These are phyloP conservation scores for Globisporangium spiculum DNA, from an alignment of 352 stramenopile genomes.

Conservation along the genomic window DNA sequence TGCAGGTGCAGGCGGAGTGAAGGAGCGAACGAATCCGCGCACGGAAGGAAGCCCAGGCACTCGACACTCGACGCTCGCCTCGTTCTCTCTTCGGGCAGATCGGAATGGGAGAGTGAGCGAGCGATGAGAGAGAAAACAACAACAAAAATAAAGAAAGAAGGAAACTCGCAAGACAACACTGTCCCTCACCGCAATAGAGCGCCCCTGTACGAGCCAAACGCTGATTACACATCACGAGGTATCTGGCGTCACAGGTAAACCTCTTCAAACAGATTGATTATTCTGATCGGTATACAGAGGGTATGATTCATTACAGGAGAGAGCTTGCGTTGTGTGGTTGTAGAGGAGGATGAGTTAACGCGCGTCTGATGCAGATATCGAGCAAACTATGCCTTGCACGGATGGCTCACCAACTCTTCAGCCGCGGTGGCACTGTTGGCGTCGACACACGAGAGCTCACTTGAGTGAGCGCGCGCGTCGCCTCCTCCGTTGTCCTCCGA, in stretches of 20 bases:
- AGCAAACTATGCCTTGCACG: neutral
- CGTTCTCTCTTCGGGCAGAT: neutral
- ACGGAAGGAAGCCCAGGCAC: neutral
- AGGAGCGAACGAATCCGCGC: constrained; percentile 3
- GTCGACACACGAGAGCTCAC: constrained; percentile 7
- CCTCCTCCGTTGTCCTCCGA: neutral
- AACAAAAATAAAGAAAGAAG: constrained; percentile 8
- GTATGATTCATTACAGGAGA: neutral
- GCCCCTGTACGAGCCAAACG: neutral
- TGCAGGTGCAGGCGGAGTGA: neutral
- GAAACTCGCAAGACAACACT: neutral
- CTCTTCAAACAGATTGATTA: neutral
- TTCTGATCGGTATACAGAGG: neutral
- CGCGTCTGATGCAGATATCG: neutral
- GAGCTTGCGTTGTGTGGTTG: neutral
- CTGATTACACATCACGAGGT: neutral
- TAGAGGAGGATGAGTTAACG: constrained; percentile 15
- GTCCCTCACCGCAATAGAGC: neutral
- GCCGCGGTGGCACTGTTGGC: neutral
- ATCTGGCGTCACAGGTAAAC: neutral
- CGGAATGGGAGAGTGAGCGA: constrained; percentile 7
- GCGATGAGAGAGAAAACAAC: constrained; percentile 8
- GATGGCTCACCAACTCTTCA: too few species aligned
- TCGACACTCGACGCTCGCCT: neutral
- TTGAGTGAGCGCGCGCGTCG: neutral